Conservation (phyloP, 2,329 filamentous ascomycete genomes). For the Colletotrichum somersetense region DNA sequence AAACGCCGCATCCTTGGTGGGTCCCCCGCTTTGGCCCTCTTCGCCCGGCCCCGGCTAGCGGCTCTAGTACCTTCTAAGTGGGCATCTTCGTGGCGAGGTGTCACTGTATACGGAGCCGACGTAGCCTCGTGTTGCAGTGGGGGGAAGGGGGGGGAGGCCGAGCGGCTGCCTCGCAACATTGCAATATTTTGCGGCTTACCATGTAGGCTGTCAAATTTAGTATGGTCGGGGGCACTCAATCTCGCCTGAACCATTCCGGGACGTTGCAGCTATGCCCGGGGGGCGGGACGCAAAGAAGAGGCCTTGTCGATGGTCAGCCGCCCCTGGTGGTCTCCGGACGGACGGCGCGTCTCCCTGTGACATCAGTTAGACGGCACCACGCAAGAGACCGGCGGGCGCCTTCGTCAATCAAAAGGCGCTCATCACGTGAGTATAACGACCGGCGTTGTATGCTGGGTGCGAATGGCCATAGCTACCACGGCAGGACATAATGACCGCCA, state of each 20-base stretch:
- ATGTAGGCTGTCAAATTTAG: not conserved
- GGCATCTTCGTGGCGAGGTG: not conserved
- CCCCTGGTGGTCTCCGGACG: not conserved
- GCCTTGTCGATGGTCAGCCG: not conserved
- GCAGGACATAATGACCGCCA: not conserved
- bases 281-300: not conserved
- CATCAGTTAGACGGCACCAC: not conserved
- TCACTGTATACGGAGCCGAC: slow-evolving; percentile 1
- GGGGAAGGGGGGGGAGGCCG: not conserved
- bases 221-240: no score
- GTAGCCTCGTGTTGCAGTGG: slow-evolving; percentile 9
- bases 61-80: slow-evolving; percentile 4
- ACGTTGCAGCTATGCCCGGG: not conserved
- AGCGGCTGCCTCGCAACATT: slow-evolving; percentile 2
- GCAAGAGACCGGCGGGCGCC: not conserved
- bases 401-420: not conserved
- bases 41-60: not conserved
- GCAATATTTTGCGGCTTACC: not conserved
- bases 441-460: not conserved
- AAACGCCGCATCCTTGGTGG: not conserved
- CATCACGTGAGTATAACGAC: not conserved
- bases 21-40: not conserved
- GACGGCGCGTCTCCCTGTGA: not conserved
- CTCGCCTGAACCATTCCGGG: not conserved
- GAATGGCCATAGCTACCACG: not conserved